phyloP scores from a whole-genome alignment of 116 monocot genomes.

The Dioscorea cayenensis region DNA sequence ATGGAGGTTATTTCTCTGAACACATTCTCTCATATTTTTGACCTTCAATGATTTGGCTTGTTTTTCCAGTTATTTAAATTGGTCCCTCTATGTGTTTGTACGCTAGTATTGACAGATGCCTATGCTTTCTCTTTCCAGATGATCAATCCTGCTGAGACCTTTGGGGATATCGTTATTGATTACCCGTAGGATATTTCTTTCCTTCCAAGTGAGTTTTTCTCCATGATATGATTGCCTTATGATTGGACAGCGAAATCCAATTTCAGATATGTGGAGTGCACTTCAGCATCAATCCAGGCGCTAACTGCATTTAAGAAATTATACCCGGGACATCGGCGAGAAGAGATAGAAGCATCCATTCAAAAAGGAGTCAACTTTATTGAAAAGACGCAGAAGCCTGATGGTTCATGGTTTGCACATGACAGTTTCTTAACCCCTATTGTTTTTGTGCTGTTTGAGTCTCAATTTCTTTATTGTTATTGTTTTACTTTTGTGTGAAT shows the following conservation, averaged over 20 bases:
- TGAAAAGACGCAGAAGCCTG: constrained; percentile 25
- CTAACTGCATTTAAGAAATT: constrained; percentile 29
- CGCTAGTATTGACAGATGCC: neutral
- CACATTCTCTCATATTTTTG: no score
- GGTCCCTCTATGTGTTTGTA: neutral
- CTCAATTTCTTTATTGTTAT: neutral
- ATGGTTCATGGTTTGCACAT: constrained; percentile 54
- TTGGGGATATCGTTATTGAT: constrained; percentile 42
- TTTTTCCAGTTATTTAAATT: constrained; percentile 11
- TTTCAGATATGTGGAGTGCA: constrained; percentile 45
- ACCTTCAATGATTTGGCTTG: no score
- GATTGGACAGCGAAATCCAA: no score
- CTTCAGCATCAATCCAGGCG: constrained; percentile 38
- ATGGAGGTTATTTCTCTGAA: constrained; percentile 58
- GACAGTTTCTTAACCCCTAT: constrained; percentile 33
- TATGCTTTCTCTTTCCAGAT: constrained; percentile 16
- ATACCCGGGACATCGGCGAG: constrained; percentile 26
- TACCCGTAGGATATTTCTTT: constrained; percentile 26
- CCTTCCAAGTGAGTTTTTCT: neutral
- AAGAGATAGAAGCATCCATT: constrained; percentile 41
- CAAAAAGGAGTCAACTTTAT: constrained; percentile 18
- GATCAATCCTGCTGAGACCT: constrained; percentile 45
- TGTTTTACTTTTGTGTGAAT: no score
- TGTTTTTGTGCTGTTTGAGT: constrained; percentile 43
- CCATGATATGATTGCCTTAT: neutral